Evolutionary conservation across 495 filamentous ascomycete genomes (phyloP).

Genomic region (Tuber aestivum): DNA sequence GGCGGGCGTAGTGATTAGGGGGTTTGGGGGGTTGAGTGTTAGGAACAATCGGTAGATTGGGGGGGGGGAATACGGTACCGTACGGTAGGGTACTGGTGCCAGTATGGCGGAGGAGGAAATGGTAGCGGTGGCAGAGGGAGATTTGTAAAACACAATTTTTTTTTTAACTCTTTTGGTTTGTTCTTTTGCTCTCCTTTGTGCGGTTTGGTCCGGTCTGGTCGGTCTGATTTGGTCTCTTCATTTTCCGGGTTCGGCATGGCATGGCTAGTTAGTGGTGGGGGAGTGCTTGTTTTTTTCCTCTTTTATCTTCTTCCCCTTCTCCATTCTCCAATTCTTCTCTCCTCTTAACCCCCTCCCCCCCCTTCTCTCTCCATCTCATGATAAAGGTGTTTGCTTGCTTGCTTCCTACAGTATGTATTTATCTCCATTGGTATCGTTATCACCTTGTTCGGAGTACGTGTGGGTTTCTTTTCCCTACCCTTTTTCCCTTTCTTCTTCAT

Average conservation of each 20-base stretch:
- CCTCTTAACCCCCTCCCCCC: neutral
- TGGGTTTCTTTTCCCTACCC: no score
- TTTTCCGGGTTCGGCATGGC: conserved; percentile 8
- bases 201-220: conserved; percentile 9
- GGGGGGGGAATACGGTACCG: no score
- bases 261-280: neutral
- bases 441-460: neutral
- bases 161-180: neutral
- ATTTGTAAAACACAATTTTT: conserved; percentile 2
- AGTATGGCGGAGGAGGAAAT: no score
- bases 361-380: neutral
- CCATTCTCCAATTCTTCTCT: neutral
- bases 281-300: neutral
- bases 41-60: conserved; percentile 4
- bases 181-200: conserved; percentile 1
- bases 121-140: no score
- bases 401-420: neutral
- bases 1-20: conserved; percentile 20
- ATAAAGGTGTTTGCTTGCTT: neutral
- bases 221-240: neutral
- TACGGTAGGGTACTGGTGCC: no score
- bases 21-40: conserved; percentile 8
- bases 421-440: neutral
- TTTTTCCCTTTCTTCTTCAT: neutral
- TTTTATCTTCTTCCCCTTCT: neutral